A percentile compares a stretch with the other conserved stretches of the same genome.
Conservation (phyloP, 176 grass and related monocot species). For the Rhynchospora pubera region DNA sequence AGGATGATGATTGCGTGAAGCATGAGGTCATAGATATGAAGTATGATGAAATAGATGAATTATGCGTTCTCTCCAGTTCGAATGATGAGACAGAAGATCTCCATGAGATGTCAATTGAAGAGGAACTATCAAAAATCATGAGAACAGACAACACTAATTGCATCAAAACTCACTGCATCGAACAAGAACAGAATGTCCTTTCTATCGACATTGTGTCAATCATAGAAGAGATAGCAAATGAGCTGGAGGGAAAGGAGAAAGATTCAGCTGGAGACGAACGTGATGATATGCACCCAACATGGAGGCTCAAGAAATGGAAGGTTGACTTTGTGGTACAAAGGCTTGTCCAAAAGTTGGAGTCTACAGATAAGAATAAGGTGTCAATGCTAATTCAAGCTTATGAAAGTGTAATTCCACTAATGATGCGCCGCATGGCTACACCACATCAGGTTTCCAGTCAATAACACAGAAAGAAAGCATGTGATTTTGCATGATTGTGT, state of each 20-base stretch:
- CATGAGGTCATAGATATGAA: constrained; percentile 1
- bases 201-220: constrained; percentile 1
- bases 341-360: constrained; percentile 2
- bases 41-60: constrained; percentile 15
- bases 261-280: not conserved
- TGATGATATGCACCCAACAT: constrained; percentile 4
- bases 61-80: not conserved
- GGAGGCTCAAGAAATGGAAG: constrained; percentile 15
- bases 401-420: constrained; percentile 5
- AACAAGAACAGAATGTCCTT: not conserved
- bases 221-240: constrained; percentile 14
- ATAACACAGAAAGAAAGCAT: not conserved
- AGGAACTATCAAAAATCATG: constrained; percentile 11
- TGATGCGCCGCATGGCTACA: not conserved
- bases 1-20: not conserved
- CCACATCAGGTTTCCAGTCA: not conserved
- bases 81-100: not conserved
- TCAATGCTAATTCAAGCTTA: constrained; percentile 16
- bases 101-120: constrained; percentile 13
- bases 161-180: not conserved
- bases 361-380: constrained; percentile 11
- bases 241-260: constrained; percentile 9
- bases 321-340: constrained; percentile 19
- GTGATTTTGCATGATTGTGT: not conserved
- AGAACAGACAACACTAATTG: not conserved